Evolutionary conservation across 2,329 filamentous ascomycete species (phyloP), one percentile per base, ranked within the genome.

Genomic region (Zasmidium cellare): DNA sequence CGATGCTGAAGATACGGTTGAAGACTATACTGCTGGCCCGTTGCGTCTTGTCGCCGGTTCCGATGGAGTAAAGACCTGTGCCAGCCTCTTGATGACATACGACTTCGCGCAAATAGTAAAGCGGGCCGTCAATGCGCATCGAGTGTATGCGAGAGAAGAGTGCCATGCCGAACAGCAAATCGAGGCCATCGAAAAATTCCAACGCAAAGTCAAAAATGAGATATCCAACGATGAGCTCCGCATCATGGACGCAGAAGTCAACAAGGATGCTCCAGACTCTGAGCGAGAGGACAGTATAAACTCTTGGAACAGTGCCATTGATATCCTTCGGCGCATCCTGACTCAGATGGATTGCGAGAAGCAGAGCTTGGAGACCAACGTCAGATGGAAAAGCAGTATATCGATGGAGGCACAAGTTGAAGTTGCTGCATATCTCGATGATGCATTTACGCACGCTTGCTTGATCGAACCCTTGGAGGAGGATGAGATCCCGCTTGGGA

Each of bases 31-130:
- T 2, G 16, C 22, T 1, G 56, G 49, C 2, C 49, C 53, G 2
- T 41, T 25, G 3, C 46, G 59, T 3, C 18, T 55, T 16, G 45
- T 58, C 7, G 3, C 41, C 2, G 46, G 9, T 3, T 38, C 25
- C 18, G 55, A 61, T 44, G 52, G 59, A 1, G 46, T 58, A 2
- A 49, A 45, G 19, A 24, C 55, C 1, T 55, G 44, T 23, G 45
- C 46, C 5, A 38, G 45, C 14, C 46, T 58, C 9, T n/a, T 61
- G 2, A 22, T 61, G 3, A 48, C 56, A 19, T 47, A 16, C 9
- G 46, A 61, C 3, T 41, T 61, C 16, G 56, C 52, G 3, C 35
- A 55, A 20, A 44, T 47, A 3, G 51, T 61, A 18, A 44, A 53
- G 14, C 3, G 46, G 6, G 22, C 49, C 18, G 16, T 47, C 1